A percentile compares a stretch with the other conserved stretches of the same genome.
Conservation (phyloP, 176 grass and related monocot species). For the Alloteropsis semialata region DNA sequence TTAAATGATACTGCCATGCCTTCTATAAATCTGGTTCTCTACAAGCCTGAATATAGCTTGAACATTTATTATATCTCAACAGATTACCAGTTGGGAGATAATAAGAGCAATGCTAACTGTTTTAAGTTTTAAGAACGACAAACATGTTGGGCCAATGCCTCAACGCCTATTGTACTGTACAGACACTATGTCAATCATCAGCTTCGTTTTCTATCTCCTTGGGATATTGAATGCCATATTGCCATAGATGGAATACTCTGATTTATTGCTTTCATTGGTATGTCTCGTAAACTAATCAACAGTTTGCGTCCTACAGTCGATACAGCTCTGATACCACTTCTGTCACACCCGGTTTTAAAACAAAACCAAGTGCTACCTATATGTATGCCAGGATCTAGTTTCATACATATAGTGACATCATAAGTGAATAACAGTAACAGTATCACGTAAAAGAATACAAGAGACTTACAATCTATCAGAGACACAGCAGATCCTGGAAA, state of each 20-base stretch:
- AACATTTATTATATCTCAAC: slow-evolving; percentile 2
- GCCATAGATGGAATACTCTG: neutral
- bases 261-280: neutral
- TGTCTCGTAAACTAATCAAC: neutral
- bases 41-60: slow-evolving; percentile 5
- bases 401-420: too few relatives aligned
- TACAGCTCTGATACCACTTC: too few relatives aligned
- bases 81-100: neutral
- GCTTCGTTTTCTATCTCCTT: neutral
- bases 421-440: too few relatives aligned
- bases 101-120: neutral
- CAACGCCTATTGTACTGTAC: neutral
- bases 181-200: neutral
- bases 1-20: neutral
- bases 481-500: too few relatives aligned
- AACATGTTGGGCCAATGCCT: neutral
- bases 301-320: too few relatives aligned
- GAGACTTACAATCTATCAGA: too few relatives aligned
- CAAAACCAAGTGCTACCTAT: too few relatives aligned
- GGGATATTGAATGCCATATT: neutral
- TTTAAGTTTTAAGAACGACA: neutral
- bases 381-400: too few relatives aligned
- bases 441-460: too few relatives aligned
- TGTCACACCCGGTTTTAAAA: too few relatives aligned
- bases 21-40: neutral